A percentile compares a stretch with the other conserved stretches of the same genome.
phyloP scores from a whole-genome alignment of 192 early-diverging fungal species.

The Coemansia umbellata region DNA sequence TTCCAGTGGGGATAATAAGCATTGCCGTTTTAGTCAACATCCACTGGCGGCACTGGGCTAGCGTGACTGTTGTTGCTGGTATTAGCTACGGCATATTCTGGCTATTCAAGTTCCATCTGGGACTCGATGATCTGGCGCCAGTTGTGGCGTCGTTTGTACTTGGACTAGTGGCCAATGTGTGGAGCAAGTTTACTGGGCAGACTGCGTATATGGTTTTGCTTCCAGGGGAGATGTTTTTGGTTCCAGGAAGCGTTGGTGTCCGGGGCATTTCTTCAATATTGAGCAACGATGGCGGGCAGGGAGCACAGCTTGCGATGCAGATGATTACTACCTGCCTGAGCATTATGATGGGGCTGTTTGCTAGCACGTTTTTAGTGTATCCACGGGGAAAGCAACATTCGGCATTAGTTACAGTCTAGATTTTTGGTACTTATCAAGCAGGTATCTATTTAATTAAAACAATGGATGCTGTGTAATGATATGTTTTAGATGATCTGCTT shows the following conservation, averaged over 20 bases:
- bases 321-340: constrained; percentile 63
- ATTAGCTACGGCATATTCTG: constrained; percentile 63
- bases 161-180: constrained; percentile 74
- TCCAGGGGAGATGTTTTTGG: constrained; percentile 74
- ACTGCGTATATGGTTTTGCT: constrained; percentile 75
- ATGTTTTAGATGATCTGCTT: no score
- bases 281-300: constrained; percentile 49
- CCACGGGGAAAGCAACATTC: constrained; percentile 44
- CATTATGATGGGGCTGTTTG: constrained; percentile 68
- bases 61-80: constrained; percentile 63
- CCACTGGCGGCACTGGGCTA: constrained; percentile 60
- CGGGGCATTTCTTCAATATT: constrained; percentile 58
- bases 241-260: constrained; percentile 80
- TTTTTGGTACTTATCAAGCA: no score
- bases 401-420: constrained; percentile 43
- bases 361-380: constrained; percentile 59
- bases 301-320: constrained; percentile 48
- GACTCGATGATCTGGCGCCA: constrained; percentile 56
- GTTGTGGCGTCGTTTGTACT: constrained; percentile 70
- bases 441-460: no score
- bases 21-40: constrained; percentile 59
- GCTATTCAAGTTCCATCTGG: constrained; percentile 58
- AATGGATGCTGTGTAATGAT: no score
- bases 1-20: constrained; percentile 52
- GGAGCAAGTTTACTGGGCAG: constrained; percentile 64